Evolutionary conservation across 1,139 yeast genomes (phyloP).

Genomic region (Lodderomyces orthopsilosis): DNA sequence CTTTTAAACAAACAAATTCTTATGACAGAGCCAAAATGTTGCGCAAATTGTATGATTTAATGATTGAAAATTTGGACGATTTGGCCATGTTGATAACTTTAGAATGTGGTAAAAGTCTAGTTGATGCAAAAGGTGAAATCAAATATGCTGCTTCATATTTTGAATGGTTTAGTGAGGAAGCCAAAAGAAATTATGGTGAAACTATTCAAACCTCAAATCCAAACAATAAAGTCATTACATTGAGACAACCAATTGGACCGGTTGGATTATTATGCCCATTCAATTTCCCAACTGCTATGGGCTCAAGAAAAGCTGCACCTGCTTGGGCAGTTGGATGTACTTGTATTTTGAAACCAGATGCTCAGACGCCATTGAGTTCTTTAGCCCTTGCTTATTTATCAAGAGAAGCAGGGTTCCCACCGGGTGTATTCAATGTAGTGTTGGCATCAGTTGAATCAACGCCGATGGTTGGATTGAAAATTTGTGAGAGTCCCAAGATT

Average conservation of each 20-base stretch:
- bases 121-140: conserved; percentile 42
- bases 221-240: conserved; percentile 38
- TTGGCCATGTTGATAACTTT: conserved; percentile 41
- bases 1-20: conserved; percentile 57
- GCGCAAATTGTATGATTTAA: conserved; percentile 49
- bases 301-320: conserved; percentile 47
- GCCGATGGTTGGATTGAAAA: conserved; percentile 29
- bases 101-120: conserved; percentile 44
- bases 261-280: conserved; percentile 49
- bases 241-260: conserved; percentile 48
- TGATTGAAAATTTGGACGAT: conserved; percentile 42
- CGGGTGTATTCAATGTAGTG: conserved; percentile 44
- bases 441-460: conserved; percentile 35
- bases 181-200: conserved; percentile 40
- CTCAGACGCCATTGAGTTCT: conserved; percentile 44
- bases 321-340: conserved; percentile 52
- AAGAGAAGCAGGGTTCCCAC: conserved; percentile 43
- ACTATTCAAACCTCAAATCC: conserved; percentile 41
- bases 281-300: conserved; percentile 51
- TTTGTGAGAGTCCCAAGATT: conserved; percentile 37
- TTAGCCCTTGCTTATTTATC: conserved; percentile 46
- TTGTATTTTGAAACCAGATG: conserved; percentile 45
- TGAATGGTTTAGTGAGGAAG: conserved; percentile 47
- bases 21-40: conserved; percentile 67
- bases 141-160: conserved; percentile 45